phyloP scores from a whole-genome alignment of 1,139 yeast genomes.

The Kodamaea sp. region DNA sequence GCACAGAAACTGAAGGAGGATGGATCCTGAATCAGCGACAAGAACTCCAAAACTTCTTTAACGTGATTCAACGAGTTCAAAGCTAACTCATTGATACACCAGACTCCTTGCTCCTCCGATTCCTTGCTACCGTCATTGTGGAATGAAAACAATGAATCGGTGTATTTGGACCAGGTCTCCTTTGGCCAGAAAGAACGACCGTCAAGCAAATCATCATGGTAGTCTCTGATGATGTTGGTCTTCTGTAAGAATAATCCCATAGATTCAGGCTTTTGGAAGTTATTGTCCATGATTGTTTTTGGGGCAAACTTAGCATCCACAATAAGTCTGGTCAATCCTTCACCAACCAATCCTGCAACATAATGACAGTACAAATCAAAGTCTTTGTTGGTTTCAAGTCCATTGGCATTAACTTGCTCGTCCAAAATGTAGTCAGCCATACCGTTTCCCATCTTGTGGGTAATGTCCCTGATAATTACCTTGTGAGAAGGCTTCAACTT shows the following conservation, averaged over 20 bases:
- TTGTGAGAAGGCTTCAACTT: constrained; percentile 74
- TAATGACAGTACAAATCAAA: constrained; percentile 92
- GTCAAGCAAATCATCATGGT: constrained; percentile 86
- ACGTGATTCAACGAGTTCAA: constrained; percentile 79
- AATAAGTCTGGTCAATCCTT: constrained; percentile 84
- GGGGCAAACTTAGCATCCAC: constrained; percentile 68
- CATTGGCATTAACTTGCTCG: constrained; percentile 75
- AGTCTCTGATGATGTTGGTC: constrained; percentile 94
- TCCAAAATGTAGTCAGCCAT: constrained; percentile 93
- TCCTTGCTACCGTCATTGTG: constrained; percentile 42
- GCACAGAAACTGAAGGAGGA: constrained; percentile 90
- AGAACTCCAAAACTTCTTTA: constrained; percentile 72
- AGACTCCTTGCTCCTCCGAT: constrained; percentile 53
- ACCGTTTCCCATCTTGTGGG: constrained; percentile 90
- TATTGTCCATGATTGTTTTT: constrained; percentile 46
- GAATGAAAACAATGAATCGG: constrained; percentile 63
- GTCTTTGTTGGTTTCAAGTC: constrained; percentile 75
- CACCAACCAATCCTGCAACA: constrained; percentile 98
- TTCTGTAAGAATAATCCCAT: constrained; percentile 97
- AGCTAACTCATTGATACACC: constrained; percentile 81
- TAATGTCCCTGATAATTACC: constrained; percentile 73
- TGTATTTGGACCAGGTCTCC: constrained; percentile 87
- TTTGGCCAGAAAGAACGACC: constrained; percentile 97
- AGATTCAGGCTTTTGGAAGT: constrained; percentile 65
- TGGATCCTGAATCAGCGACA: constrained; percentile 77